Evolutionary conservation across 1,139 yeast genomes (phyloP), one percentile per base, ranked within the genome.

Genomic region (Meyerozyma athensensis): DNA sequence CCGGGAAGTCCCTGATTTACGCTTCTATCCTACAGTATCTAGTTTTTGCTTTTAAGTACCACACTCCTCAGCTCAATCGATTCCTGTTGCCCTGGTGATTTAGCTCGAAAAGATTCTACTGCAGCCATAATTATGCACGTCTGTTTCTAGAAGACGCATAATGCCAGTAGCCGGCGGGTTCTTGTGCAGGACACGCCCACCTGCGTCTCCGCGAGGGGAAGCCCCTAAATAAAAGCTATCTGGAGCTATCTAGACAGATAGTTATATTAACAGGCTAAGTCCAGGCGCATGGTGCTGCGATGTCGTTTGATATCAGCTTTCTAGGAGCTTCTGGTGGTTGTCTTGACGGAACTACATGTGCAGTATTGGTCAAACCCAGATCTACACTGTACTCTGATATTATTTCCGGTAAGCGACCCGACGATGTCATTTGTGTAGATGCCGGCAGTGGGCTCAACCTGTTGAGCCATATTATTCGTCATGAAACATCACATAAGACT

Each of bases 301-400:
- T 50, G 56, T 40, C 50, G 40, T 74, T 74, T 45, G 76, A 74
- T 37, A 49, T 82, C 26, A 78, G 85, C 1, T 73, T 81, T 33
- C 59, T 83, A 41, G 95, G 95, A 4, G 72, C 84, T 12, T 74
- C 84, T 4, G 95, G 95, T 5, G 95, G 95, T 5, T 94, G 94
- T 0, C 54, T 78, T 13, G 90, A 83, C 30, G 77, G 79, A 8
- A 63, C 71, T 16, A 82, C 83, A 3, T 84, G 90, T 45, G 70
- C 86, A 4, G 72, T 79, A 38, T 59, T 87, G 36, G 50, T 87
- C 21, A 83, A 85, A 48, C 81, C 90, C 0, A 51, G 68, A 1
- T 43, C 53, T 4, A 43, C 70, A 1, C 47, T 72, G 0, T 79
- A 68, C 47, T 36, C 47, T 2, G 58, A 65, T 2, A 59, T 75